Evolutionary conservation across 2,329 filamentous ascomycete genomes (phyloP).

Genomic region (Onygenales sp.): DNA sequence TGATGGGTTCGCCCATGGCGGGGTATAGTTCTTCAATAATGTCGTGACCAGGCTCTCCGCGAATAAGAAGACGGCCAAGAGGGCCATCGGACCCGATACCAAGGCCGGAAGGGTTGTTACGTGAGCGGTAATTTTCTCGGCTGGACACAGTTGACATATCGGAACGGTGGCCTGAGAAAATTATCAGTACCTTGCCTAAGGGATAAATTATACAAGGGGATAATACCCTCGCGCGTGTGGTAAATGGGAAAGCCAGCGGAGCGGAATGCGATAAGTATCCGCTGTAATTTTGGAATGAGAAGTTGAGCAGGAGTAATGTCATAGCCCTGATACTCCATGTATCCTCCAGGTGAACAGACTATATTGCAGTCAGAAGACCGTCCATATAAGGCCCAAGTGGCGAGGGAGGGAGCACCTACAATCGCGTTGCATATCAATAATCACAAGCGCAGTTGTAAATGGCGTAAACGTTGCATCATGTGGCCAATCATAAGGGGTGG

Average conservation of each 20-base stretch:
- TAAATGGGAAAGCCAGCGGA: conserved; percentile 33
- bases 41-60: conserved; percentile 50
- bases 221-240: conserved; percentile 36
- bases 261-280: conserved; percentile 30
- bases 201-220: neutral
- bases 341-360: conserved; percentile 37
- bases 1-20: conserved; percentile 37
- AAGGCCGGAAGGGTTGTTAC: conserved; percentile 41
- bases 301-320: conserved; percentile 30
- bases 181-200: neutral
- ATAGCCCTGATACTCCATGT: conserved; percentile 37
- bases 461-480: conserved; percentile 36
- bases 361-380: neutral
- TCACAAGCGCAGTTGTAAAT: conserved; percentile 36
- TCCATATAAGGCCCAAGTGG: neutral
- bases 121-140: conserved; percentile 45
- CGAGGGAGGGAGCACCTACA: conserved; percentile 23
- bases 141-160: conserved; percentile 48
- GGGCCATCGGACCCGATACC: conserved; percentile 46
- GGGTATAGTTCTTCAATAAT: conserved; percentile 47
- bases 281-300: conserved; percentile 33
- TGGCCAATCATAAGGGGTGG: conserved; percentile 37
- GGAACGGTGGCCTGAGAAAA: conserved; percentile 33
- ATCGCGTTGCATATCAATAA: conserved; percentile 42
- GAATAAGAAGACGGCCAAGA: conserved; percentile 48